Evolutionary conservation across 805 yeast species (phyloP).

Genomic region (Pichia membranifaciens): DNA sequence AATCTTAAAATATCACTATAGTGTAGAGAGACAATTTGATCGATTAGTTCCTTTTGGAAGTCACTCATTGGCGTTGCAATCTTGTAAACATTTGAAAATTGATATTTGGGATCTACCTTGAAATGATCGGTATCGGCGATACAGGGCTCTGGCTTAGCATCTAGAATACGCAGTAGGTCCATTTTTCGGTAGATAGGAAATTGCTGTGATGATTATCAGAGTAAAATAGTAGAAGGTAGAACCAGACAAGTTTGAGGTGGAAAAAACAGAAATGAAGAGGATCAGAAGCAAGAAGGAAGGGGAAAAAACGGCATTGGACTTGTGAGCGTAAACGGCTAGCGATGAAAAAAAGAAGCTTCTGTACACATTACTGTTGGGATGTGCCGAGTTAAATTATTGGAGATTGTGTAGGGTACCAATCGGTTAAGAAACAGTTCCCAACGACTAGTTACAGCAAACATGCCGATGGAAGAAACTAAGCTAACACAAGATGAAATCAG

Average conservation of each 20-base stretch:
- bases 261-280: neutral
- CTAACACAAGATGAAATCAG: constrained; percentile 67
- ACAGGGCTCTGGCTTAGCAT: constrained; percentile 80
- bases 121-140: constrained; percentile 54
- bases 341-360: neutral
- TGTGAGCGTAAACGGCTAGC: neutral
- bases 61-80: constrained; percentile 80
- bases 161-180: constrained; percentile 73
- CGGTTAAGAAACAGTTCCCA: too few relatives aligned
- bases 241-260: neutral
- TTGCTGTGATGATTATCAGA: constrained; percentile 1
- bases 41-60: constrained; percentile 82
- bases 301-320: neutral
- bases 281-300: too few relatives aligned
- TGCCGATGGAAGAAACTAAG: neutral
- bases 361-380: too few relatives aligned
- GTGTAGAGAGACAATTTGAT: constrained; percentile 86
- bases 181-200: too few relatives aligned
- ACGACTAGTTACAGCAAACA: too few relatives aligned
- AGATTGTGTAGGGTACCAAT: too few relatives aligned
- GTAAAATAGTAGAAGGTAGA: neutral
- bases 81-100: constrained; percentile 57
- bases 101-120: constrained; percentile 30
- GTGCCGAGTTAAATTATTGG: too few relatives aligned
- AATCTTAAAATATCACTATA: constrained; percentile 85